phyloP scores from a whole-genome alignment of 768 basidiomycete genomes.

The Termitomyces sp. region DNA sequence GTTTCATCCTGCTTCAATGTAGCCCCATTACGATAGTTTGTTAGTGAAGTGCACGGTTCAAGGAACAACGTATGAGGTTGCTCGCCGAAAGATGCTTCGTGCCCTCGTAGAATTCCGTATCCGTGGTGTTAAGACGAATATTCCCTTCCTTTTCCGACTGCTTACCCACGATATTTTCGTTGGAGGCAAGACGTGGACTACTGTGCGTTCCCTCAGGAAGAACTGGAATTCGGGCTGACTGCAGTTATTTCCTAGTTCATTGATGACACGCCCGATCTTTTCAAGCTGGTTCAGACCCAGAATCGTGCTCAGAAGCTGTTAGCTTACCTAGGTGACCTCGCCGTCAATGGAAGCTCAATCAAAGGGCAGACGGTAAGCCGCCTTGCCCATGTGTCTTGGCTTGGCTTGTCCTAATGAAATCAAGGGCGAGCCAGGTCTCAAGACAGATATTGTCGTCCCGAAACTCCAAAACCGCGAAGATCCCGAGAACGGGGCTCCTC shows the following conservation, averaged over 20 bases:
- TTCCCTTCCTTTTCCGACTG: slow-evolving; percentile 97
- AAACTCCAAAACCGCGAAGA: slow-evolving; percentile 73
- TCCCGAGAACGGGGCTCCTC: slow-evolving; percentile 54
- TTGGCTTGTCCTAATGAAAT: background rate
- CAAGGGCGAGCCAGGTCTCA: slow-evolving; percentile 90
- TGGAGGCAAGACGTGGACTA: slow-evolving; percentile 97
- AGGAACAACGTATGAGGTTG: slow-evolving; percentile 97
- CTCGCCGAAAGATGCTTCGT: slow-evolving; percentile 97
- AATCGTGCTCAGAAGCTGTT: slow-evolving; percentile 98
- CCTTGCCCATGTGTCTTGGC: background rate
- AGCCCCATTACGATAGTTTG: slow-evolving; percentile 98
- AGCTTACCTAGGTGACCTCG: slow-evolving; percentile 94
- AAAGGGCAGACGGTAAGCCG: slow-evolving; percentile 73
- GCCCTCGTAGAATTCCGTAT: slow-evolving; percentile 99
- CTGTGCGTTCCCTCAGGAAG: slow-evolving; percentile 24
- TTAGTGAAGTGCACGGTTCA: slow-evolving; percentile 95
- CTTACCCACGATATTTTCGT: slow-evolving; percentile 96
- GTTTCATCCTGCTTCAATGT: background rate
- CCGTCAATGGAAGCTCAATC: slow-evolving; percentile 97
- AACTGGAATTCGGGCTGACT: background rate
- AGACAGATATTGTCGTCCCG: slow-evolving; percentile 81
- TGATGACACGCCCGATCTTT: slow-evolving; percentile 98
- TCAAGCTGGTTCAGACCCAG: slow-evolving; percentile 96
- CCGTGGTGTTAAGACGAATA: slow-evolving; percentile 99
- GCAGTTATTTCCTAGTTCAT: slow-evolving; percentile 63